phyloP scores from a whole-genome alignment of 441 rosid species.

The Monsonia emarginata region DNA sequence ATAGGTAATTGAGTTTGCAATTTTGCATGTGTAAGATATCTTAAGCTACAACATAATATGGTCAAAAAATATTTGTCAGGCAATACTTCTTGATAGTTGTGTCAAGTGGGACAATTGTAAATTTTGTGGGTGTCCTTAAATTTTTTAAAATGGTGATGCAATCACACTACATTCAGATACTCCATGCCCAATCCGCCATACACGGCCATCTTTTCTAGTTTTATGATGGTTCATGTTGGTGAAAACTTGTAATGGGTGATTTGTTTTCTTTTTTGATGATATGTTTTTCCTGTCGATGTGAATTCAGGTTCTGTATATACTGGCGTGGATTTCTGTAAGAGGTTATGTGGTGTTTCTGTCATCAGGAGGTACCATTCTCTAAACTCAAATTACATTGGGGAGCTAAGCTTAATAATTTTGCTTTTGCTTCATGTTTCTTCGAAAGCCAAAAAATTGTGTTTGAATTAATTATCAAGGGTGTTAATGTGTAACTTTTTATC shows the following conservation, averaged over 20 bases:
- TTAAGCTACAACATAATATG: background rate
- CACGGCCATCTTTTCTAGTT: background rate
- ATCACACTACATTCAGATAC: too few species aligned
- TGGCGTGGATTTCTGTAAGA: conserved; percentile 94
- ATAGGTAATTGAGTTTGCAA: background rate
- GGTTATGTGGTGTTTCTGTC: conserved; percentile 89
- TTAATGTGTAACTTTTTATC: background rate
- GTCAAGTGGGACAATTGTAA: background rate
- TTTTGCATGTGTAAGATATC: too few species aligned
- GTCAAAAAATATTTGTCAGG: background rate
- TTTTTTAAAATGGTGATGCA: too few species aligned
- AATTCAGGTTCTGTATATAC: conserved; percentile 76
- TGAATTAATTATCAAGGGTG: background rate
- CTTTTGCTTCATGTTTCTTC: background rate
- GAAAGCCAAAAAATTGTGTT: background rate
- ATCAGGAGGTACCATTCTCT: conserved; percentile 61
- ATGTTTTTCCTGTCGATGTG: conserved; percentile 8
- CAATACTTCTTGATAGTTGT: background rate
- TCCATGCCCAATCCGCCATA: too few species aligned
- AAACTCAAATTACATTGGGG: conserved; percentile 9
- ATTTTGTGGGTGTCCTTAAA: background rate
- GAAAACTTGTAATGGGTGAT: background rate
- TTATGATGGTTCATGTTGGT: background rate
- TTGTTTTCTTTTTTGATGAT: background rate
- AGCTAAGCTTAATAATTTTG: background rate